phyloP scores from a whole-genome alignment of 2,329 filamentous ascomycete species.

The Diaporthe capsici region DNA sequence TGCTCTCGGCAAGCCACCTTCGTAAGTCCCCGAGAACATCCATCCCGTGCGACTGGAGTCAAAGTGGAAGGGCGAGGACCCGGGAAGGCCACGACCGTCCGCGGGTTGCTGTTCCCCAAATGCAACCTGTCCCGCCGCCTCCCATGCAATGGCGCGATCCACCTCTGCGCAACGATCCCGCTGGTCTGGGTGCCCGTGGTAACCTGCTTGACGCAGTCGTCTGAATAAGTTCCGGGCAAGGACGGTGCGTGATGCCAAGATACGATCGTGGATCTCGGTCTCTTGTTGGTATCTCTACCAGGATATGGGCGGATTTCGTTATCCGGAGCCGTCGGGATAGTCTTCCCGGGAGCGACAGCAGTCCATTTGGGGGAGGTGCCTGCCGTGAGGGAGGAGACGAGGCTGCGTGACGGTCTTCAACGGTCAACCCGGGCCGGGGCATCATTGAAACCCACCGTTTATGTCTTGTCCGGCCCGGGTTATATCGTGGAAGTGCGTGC shows the following conservation, averaged over 20 bases:
- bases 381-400: background rate
- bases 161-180: background rate
- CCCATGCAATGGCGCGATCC: background rate
- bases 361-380: background rate
- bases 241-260: background rate
- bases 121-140: background rate
- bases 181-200: background rate
- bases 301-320: background rate
- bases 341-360: background rate
- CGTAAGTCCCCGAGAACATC: background rate
- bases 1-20: background rate
- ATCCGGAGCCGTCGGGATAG: conserved; percentile 11
- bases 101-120: background rate
- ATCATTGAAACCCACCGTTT: background rate
- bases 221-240: conserved; percentile 12
- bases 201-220: background rate
- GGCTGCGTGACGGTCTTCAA: background rate
- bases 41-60: background rate
- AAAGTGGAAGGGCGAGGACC: background rate
- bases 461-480: background rate
- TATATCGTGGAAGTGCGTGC: background rate
- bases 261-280: background rate
- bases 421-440: background rate
- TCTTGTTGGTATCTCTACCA: background rate
- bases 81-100: background rate